Base-by-base conservation (phyloP, 2,329 filamentous ascomycete species). In the Zasmidium angulare region DNA sequence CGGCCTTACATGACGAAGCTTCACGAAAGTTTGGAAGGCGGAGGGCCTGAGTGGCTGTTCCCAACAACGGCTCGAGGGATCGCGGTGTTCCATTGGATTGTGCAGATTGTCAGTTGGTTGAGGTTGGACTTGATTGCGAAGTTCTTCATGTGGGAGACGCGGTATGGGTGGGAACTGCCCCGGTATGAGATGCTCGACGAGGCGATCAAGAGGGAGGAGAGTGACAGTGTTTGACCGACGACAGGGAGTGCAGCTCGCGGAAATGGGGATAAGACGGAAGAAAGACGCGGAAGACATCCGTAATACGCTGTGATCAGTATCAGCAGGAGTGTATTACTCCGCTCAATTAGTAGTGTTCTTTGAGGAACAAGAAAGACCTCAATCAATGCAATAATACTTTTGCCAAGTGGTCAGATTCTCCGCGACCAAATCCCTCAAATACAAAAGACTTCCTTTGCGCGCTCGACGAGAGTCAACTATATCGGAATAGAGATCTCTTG, bases 31-130 rank as follows among this genome's bases (percentile, higher is more conserved):
- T 21, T 46, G 20, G 26, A 20, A 29, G 52, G 20, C 23, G 17
- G 24, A 40, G 67, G 71, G 58, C 31, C 26, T 11, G 26, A 11
- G 11, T 72, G 11, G 65, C 66, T 9, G 69, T 67, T 60, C 2
- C 74, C 72, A 12, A 71, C 74, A 63, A 72, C 68, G 1, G 46
- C 26, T n/a, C 71, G 65, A 68, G 72, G 69, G 2, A 46, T 74
- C 2, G 52, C 60, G 46, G 9, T 71, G 1, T 52, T 70, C 9
- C 64, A 72, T 21, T 26, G 54, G 14, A 14, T 69, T 0, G 24
- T 69, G 26, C 53, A 59, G 24, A 17, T 66, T 7, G 53, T 69
- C 21, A 50, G 58, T 22, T 60, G 48, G 50, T 48, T 58, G 49
- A 56, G 50, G 29, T 20, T 68, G 31, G 57, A 56, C 24, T 48